Conservation (phyloP, 2,329 filamentous ascomycete species). For the Alternaria sp. region DNA sequence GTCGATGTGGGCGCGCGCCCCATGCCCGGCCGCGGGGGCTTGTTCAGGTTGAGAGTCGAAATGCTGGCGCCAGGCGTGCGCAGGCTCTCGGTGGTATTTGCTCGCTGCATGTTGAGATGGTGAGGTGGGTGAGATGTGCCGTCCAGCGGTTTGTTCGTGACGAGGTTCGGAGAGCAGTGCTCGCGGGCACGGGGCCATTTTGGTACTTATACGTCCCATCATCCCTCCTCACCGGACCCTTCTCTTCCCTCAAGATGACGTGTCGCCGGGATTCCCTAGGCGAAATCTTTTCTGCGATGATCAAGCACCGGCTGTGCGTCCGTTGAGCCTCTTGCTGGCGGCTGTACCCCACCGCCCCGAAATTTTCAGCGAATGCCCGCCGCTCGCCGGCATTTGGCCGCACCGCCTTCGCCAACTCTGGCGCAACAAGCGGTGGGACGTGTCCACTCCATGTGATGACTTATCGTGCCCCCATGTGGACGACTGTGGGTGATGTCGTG, state of each 20-base stretch:
- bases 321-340: constrained; percentile 37
- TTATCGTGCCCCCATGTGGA: constrained; percentile 15
- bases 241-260: constrained; percentile 32
- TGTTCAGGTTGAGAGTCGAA: constrained; percentile 38
- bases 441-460: constrained; percentile 25
- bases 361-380: constrained; percentile 32
- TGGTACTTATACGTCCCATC: constrained; percentile 13
- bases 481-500: constrained; percentile 6
- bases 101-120: constrained; percentile 12
- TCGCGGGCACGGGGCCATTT: background rate
- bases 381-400: constrained; percentile 29
- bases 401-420: constrained; percentile 20
- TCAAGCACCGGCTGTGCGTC: constrained; percentile 22
- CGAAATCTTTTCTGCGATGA: constrained; percentile 35
- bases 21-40: constrained; percentile 35
- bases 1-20: constrained; percentile 40
- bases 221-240: constrained; percentile 24
- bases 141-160: constrained; percentile 21
- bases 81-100: constrained; percentile 23
- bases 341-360: constrained; percentile 34
- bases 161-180: background rate
- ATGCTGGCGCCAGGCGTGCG: constrained; percentile 25
- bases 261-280: constrained; percentile 37
- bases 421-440: constrained; percentile 31
- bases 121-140: constrained; percentile 9